Base-by-base conservation (phyloP, 2,329 filamentous ascomycete species). In the Cladosporium velox region DNA sequence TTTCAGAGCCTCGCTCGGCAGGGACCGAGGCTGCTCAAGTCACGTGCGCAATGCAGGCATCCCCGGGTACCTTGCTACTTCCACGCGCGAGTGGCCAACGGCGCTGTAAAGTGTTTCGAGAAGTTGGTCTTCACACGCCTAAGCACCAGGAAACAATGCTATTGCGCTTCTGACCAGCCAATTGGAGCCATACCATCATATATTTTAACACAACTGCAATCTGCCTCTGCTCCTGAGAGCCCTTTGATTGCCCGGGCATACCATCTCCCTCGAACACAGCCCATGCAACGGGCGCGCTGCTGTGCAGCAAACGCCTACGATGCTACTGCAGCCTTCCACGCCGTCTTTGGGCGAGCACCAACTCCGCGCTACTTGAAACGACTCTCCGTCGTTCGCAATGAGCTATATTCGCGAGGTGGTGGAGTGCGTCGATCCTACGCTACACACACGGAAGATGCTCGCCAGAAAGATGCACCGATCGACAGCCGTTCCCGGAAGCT, bases 221-320 rank as follows among this genome's bases (percentile, higher is more conserved):
- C 38, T 7, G 18, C 38, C 18, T 44, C 38, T 44, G 18, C 38
- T n/a, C 38, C 7, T 44, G 15, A 44, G 38, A 44, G 38, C 38
- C 18, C 38, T 44, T 5, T n/a, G 18, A 44, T 44, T n/a, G 38
- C 38, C 38, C 18, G 8, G 38, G 38, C 38, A 18, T n/a, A 10
- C 38, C 38, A 18, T 41, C 15, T 41, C 18, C 1, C 26, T 3
- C 38, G 38, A 8, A 21, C 41, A 28, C 26, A 14, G 41, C 24
- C 28, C 47, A 61, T 61, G 59, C 44, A 51, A 34, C 28, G 44
- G 26, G 26, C 59, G 26, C 59, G 59, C 59, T 61, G 59, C 59
- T 52, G 26, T 61, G 59, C 59, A 61, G 59, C 41, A 12, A 52
- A 51, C 47, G 59, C 47, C 30, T 51, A 51, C 30, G 47, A 61